phyloP scores from a whole-genome alignment of 176 grass and related monocot genomes.

The Puccinellia tenuiflora region DNA sequence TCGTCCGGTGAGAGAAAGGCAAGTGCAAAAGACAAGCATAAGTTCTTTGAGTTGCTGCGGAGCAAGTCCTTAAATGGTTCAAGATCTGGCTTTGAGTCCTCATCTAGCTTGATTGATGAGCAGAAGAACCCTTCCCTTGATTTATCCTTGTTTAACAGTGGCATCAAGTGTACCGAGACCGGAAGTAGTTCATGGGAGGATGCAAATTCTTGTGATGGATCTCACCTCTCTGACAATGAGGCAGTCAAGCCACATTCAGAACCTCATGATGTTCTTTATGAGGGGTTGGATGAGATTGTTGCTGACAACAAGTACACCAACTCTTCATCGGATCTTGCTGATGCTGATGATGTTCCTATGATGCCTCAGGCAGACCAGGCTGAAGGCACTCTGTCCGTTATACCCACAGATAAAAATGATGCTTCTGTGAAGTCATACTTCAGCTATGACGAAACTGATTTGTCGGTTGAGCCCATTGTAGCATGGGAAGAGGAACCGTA shows the following conservation, averaged over 20 bases:
- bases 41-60: slow-evolving; percentile 58
- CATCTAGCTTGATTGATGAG: slow-evolving; percentile 32
- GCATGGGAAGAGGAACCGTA: slow-evolving; percentile 26
- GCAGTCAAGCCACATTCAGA: slow-evolving; percentile 28
- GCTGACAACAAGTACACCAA: background rate
- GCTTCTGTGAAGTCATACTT: slow-evolving; percentile 1
- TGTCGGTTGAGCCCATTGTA: background rate
- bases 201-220: slow-evolving; percentile 37
- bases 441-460: background rate
- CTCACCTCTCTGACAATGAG: slow-evolving; percentile 37
- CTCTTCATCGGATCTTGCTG: background rate
- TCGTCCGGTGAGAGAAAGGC: slow-evolving; percentile 52
- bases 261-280: slow-evolving; percentile 25
- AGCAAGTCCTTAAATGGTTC: slow-evolving; percentile 56
- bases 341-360: background rate
- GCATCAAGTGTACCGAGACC: slow-evolving; percentile 36
- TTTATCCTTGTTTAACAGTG: slow-evolving; percentile 25
- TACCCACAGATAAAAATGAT: slow-evolving; percentile 16
- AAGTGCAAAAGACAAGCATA: slow-evolving; percentile 51
- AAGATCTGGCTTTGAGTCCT: slow-evolving; percentile 24
- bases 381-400: background rate
- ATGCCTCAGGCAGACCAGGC: background rate
- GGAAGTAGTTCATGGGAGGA: slow-evolving; percentile 37
- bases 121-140: slow-evolving; percentile 31
- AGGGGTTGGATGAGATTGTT: slow-evolving; percentile 24